Conservation (phyloP, 768 basidiomycete species). For the Amanita inopinata region DNA sequence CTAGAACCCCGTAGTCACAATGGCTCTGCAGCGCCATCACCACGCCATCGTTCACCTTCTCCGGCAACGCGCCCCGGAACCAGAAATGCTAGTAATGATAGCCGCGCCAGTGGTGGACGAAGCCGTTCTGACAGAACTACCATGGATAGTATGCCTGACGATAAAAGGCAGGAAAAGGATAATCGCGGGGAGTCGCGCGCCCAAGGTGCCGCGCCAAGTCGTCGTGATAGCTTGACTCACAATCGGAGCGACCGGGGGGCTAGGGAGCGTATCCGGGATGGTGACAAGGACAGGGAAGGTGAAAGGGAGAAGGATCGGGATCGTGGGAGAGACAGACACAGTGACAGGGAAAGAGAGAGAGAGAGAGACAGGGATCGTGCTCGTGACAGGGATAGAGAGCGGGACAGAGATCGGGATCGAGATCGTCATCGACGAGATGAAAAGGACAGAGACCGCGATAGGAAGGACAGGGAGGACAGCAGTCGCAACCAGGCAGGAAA, state of each 20-base stretch:
- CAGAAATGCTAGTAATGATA: constrained; percentile 61
- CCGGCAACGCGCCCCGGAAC: constrained; percentile 60
- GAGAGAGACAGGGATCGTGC: constrained; percentile 42
- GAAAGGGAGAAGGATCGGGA: constrained; percentile 36
- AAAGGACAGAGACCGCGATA: constrained; percentile 35
- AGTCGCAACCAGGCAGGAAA: constrained; percentile 26
- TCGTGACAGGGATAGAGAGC: constrained; percentile 47
- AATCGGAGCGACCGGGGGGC: constrained; percentile 41
- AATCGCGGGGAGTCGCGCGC: constrained; percentile 35
- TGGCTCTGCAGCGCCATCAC: constrained; percentile 46
- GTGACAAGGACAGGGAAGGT: constrained; percentile 27
- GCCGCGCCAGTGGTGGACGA: constrained; percentile 61
- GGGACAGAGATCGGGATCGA: constrained; percentile 49
- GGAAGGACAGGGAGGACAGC: constrained; percentile 67
- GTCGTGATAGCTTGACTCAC: constrained; percentile 44
- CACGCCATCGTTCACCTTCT: constrained; percentile 55
- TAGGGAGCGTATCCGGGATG: constrained; percentile 33
- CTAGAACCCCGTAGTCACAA: constrained; percentile 35
- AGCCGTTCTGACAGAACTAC: constrained; percentile 40
- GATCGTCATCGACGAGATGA: constrained; percentile 33
- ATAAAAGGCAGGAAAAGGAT: constrained; percentile 46
- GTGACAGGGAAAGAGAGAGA: constrained; percentile 36
- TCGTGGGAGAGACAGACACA: constrained; percentile 35
- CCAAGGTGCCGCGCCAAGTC: constrained; percentile 26
- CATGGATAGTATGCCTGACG: constrained; percentile 38